Base-by-base conservation (phyloP, 495 filamentous ascomycete genomes). In the Xylaria telfairii region DNA sequence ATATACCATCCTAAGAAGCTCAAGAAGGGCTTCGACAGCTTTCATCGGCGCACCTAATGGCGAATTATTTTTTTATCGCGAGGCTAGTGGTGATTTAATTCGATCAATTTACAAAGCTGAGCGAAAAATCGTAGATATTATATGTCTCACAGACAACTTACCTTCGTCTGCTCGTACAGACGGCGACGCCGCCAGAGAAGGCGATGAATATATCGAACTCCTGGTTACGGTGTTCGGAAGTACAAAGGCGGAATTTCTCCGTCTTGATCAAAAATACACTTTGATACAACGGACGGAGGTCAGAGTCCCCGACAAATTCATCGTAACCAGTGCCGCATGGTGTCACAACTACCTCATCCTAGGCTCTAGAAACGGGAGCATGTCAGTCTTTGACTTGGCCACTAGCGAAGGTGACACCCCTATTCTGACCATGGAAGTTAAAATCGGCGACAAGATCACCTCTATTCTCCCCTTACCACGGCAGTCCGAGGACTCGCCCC, bases 401-500 rank as follows among this genome's bases (percentile, higher is more conserved):
- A 75, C 74, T 1, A 76, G 77, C 17, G 73, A 74, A 21, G 28
- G 75, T 5, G 73, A 83, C 13, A 68, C 78, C 32, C 72, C 73
- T 49, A 72, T 75, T 28, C 49, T 79, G 70, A 76, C 77, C 46
- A 75, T 77, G 17, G 70, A 83, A 69, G 77, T 87, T 44, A 90
- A 91, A 65, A 83, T 83, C 28, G 84, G 85, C 70, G 92, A 97
- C 65, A 87, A 92, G 15, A 85, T 97, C 61, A 96, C 90, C 0
- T 83, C 84, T 8, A 89, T 98, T 41, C 74, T 83, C 6, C 74
- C 79, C 12, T 77, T 85, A 28, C 80, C 70, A 15, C 68, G n/a
- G 39, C 70, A 37, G 68, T 65, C 76, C 28, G 57, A 51, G 56
- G 66, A 72, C 19, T 73, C 66, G 34, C 19, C 67, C 2, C 72